A percentile compares a stretch with the other conserved stretches of the same genome.
phyloP scores from a whole-genome alignment of 805 yeast genomes.

The Myxozyma melibiosi region DNA sequence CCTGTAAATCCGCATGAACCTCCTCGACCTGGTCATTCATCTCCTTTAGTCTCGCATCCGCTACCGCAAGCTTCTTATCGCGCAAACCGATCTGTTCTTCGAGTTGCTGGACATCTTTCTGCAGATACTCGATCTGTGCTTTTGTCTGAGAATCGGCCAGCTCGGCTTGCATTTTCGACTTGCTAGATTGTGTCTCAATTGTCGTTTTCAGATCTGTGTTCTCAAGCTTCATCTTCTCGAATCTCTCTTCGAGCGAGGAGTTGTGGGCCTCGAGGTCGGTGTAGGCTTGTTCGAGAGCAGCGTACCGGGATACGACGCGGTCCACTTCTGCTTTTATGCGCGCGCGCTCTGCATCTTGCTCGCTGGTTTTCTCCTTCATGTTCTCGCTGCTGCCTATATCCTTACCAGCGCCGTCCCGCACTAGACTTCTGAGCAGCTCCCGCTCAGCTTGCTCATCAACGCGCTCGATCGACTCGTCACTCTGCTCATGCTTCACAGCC shows the following conservation, averaged over 20 bases:
- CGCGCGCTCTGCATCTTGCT: not conserved
- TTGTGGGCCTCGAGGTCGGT: conserved; percentile 16
- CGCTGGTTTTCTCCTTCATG: not conserved
- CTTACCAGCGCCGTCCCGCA: too few species aligned
- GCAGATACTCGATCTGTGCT: conserved; percentile 23
- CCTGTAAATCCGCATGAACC: conserved; percentile 16
- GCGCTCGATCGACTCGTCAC: not conserved
- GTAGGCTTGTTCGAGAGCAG: conserved; percentile 12
- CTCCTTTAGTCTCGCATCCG: conserved; percentile 9
- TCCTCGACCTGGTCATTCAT: conserved; percentile 16
- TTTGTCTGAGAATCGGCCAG: conserved; percentile 22
- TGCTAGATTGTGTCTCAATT: not conserved
- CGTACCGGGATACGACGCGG: conserved; percentile 2
- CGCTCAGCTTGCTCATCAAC: not conserved
- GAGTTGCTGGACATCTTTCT: conserved; percentile 25
- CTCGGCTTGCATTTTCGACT: conserved; percentile 19
- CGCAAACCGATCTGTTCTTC: conserved; percentile 24
- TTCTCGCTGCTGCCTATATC: too few species aligned
- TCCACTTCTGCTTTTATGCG: conserved; percentile 7
- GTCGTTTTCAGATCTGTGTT: conserved; percentile 5
- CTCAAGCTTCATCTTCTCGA: not conserved
- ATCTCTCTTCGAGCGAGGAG: conserved; percentile 7
- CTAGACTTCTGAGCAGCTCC: not conserved
- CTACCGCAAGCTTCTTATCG: conserved; percentile 16
- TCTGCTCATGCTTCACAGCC: not conserved